Base-by-base conservation (phyloP, 2,329 filamentous ascomycete genomes). In the Neofusicoccum laricinum region DNA sequence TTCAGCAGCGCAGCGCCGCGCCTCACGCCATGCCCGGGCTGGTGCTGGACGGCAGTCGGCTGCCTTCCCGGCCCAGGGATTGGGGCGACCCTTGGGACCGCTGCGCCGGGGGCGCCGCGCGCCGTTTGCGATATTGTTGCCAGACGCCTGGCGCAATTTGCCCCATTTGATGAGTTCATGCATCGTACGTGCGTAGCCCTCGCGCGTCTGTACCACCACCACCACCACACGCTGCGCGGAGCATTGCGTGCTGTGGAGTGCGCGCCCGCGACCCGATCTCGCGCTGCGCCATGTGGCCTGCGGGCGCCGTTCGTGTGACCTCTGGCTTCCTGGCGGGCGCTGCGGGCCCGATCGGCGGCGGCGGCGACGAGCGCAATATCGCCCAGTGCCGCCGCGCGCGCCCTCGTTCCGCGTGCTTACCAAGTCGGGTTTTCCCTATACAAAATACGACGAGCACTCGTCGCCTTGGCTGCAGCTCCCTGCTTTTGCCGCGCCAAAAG, bases 131-230 rank as follows among this genome's bases (percentile, higher is more conserved):
- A 59, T 45, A 58, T 55, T 55, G 51, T 43, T 41, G 51, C 51
- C 51, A 55, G 51, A 36, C 51, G 51, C 51, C 51, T 55, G 51
- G 53, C 38, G 55, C 55, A 59, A 59, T 59, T 59, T 59, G 55
- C 40, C 55, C 25, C 14, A 46, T 45, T 59, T 59, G 55, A 59
- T 59, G 55, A 59, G 55, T 59, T 59, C 55, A 59, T 59, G 55
- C 55, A 46, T 45, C 55, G 55, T 59, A 59, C 55, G 55, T 59
- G 55, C 55, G 55, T 46, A 59, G 55, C 55, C 55, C 55, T 32
- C 55, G n/a, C 12, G 30, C 40, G 40, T 30, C 55, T 46, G 55
- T 43, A 46, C 55, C 30, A 59, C 55, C 30, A 30, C 25, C n/a
- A 12, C 55, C 41, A 30, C 25, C 4, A 12, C 21, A 17, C 15